phyloP scores from a whole-genome alignment of 1,284 basidiomycete genomes.

The Porogramme epimiltina region DNA sequence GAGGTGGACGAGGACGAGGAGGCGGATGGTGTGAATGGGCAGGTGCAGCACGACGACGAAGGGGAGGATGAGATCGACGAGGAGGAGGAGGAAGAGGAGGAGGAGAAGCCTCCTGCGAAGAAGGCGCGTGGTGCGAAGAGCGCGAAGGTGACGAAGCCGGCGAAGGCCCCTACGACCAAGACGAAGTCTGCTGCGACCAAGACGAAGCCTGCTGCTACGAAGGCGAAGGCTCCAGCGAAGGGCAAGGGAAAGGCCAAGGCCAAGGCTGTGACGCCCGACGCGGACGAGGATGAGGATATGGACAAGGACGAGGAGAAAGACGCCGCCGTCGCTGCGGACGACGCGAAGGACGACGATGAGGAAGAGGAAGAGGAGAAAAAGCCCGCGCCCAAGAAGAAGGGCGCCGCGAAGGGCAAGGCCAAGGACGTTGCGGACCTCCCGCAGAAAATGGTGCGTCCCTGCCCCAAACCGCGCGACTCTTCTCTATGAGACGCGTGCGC shows the following conservation, averaged over 20 bases:
- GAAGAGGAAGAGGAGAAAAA: constrained; percentile 12
- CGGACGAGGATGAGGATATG: constrained; percentile 21
- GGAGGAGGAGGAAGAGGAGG: constrained; percentile 13
- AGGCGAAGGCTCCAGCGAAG: constrained; percentile 16
- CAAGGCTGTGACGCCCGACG: constrained; percentile 19
- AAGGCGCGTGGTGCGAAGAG: constrained; percentile 3
- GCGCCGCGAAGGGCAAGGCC: constrained; percentile 1
- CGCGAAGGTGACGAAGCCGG: constrained; percentile 12
- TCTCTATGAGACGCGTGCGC: no score
- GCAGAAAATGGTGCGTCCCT: constrained; percentile 41
- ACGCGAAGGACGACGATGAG: constrained; percentile 23
- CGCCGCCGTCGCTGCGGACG: constrained; percentile 19
- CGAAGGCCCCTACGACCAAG: constrained; percentile 4
- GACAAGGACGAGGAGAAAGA: constrained; percentile 21
- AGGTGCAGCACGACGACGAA: constrained; percentile 24
- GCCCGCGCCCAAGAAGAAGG: constrained; percentile 8
- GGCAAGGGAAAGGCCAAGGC: constrained; percentile 12
- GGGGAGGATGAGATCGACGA: constrained; percentile 17
- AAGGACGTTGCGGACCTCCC: constrained; percentile 23
- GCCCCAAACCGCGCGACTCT: no score
- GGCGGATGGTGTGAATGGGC: constrained; percentile 26
- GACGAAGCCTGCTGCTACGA: constrained; percentile 29
- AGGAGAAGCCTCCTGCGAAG: constrained; percentile 14
- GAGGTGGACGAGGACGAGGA: constrained; percentile 27
- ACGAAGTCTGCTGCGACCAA: constrained; percentile 39